Base-by-base conservation (phyloP, 306 rosid species). In the Vicia villosa region DNA sequence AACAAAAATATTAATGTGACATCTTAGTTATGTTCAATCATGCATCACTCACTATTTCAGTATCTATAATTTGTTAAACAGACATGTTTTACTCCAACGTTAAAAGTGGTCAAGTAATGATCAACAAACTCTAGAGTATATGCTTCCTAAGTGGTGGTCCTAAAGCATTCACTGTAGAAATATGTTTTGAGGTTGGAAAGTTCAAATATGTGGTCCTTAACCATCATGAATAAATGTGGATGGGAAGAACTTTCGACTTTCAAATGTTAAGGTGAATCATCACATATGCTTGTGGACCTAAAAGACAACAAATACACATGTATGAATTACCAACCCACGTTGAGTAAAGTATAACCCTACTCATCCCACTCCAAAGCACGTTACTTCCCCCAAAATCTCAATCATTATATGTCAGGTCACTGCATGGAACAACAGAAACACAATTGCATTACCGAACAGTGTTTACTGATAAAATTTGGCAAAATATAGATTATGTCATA, bases 151-250 rank as follows among this genome's bases (percentile, higher is more conserved):
- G 37, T 19, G 32, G 83, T 74, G 77, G 81, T 59, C 80, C 80
- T 46, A 55, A 10, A 22, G 56, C 56, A 50, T 32, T 47, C 50
- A 59, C 68, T 34, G 70, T 43, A 80, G 52, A 64, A 63, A 73
- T 56, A 69, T 50, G 59, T 46, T 62, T 28, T 28, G 55, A 40
- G 12, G 62, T 73, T 43, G 36, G 63, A 52, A 47, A 63, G 68
- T 43, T 36, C 62, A 55, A 56, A 38, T 41, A n/a, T 63, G 91
- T 74, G 91, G 91, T 80, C 86, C 88, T 73, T 22, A 52, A 42
- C 42, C 55, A 10, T 46, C 30, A 75, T 73, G 73, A 76, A 70
- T 45, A 75, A 70, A 68, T 56, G 80, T 41, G 85, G 85, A 70
- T 66, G 69, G 10, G 42, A 59, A 74, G 58, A 66, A 70, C 41